A percentile compares a stretch with the other conserved stretches of the same genome.
phyloP scores from a whole-genome alignment of 1,139 yeast genomes.

The Scheffersomyces illinoinensis region DNA sequence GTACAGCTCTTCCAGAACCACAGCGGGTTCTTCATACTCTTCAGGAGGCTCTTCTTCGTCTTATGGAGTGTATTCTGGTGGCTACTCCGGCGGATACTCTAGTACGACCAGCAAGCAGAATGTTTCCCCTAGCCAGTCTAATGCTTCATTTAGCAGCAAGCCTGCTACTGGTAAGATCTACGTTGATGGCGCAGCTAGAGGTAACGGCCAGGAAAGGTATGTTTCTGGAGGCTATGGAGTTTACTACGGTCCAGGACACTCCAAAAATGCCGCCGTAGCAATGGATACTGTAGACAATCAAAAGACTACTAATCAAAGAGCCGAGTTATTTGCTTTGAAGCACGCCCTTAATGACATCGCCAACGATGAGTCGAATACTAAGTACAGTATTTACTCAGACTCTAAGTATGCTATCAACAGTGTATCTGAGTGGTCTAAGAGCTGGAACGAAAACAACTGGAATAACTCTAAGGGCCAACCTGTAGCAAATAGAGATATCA shows the following conservation, averaged over 20 bases:
- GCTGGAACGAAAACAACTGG: conserved; percentile 61
- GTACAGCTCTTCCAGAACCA: not conserved
- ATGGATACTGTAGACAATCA: conserved; percentile 31
- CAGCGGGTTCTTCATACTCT: too few relatives aligned
- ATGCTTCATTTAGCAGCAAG: not conserved
- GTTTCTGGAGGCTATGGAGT: conserved; percentile 72
- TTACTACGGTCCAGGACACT: conserved; percentile 58
- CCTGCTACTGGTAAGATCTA: conserved; percentile 34
- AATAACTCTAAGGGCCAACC: conserved; percentile 38
- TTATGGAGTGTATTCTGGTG: not conserved
- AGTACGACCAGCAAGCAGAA: too few relatives aligned
- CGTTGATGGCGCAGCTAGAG: conserved; percentile 72
- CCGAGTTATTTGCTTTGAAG: conserved; percentile 70
- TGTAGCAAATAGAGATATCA: conserved; percentile 55
- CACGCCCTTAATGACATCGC: conserved; percentile 51
- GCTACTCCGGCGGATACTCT: too few relatives aligned
- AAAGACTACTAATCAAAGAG: conserved; percentile 57
- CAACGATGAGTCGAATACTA: conserved; percentile 15
- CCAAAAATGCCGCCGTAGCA: conserved; percentile 55
- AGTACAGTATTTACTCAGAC: conserved; percentile 51
- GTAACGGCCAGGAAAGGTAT: conserved; percentile 47
- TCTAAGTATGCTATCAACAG: conserved; percentile 55
- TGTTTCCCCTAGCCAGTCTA: not conserved
- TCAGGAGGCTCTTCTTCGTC: not conserved
- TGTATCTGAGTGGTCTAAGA: conserved; percentile 49